Evolutionary conservation across 139 green algal species (phyloP).

Genomic region (Marvania coccoides): DNA sequence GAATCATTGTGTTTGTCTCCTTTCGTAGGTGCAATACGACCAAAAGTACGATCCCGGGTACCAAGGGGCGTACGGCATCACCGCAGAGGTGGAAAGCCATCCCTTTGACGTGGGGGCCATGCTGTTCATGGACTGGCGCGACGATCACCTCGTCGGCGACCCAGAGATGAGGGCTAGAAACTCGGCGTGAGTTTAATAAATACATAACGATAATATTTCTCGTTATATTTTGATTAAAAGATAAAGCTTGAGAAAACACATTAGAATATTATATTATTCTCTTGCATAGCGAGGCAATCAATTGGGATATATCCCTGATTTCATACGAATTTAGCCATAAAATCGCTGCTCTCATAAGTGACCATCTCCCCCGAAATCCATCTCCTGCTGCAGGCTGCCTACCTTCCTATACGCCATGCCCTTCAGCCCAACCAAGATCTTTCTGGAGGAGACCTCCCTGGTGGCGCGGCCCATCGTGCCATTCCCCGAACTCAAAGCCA

Average conservation of each 20-base stretch:
- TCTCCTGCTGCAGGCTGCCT: constrained; percentile 53
- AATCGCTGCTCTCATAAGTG: too few relatives aligned
- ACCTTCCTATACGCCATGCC: constrained; percentile 99
- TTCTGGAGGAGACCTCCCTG: constrained; percentile 93
- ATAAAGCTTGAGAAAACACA: too few relatives aligned
- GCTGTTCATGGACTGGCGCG: constrained; percentile 99
- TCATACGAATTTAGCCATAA: too few relatives aligned
- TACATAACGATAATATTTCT: background rate
- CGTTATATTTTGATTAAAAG: background rate
- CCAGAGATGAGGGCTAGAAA: constrained; percentile 48
- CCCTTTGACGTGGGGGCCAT: constrained; percentile 89
- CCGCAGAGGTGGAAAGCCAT: constrained; percentile 61
- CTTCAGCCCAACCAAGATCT: constrained; percentile 79
- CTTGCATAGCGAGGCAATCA: too few relatives aligned
- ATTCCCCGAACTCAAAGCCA: constrained; percentile 87
- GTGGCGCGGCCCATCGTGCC: constrained; percentile 81
- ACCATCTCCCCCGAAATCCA: too few relatives aligned
- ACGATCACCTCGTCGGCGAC: constrained; percentile 67
- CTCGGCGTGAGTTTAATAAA: constrained; percentile 5
- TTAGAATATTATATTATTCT: too few relatives aligned
- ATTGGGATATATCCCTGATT: too few relatives aligned
- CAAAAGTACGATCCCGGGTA: constrained; percentile 81
- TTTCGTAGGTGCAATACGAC: constrained; percentile 86
- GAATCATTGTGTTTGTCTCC: too few relatives aligned
- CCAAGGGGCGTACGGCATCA: constrained; percentile 94